These are phyloP conservation scores for Fraxinus pennsylvanica DNA, from an alignment of 257 asterid species.

Conservation along the genomic window DNA sequence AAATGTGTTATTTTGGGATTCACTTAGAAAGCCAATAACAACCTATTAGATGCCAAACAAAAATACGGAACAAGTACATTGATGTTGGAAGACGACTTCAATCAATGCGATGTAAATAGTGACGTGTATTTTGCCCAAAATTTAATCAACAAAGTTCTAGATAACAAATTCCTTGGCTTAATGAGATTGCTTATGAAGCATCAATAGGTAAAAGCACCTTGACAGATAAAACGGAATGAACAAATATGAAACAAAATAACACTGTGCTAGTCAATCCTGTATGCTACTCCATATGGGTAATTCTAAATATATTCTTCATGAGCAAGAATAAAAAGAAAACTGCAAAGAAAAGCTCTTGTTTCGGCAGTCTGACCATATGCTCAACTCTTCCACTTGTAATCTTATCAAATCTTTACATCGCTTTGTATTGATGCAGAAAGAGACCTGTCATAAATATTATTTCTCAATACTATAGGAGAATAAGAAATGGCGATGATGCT, in stretches of 20 bases:
- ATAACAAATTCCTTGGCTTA: background rate
- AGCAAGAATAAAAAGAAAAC: background rate
- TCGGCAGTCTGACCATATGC: background rate
- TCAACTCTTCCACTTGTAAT: background rate
- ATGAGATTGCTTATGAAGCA: background rate
- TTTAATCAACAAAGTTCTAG: background rate
- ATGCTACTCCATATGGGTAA: background rate
- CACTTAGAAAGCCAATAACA: no score
- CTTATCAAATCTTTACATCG: background rate
- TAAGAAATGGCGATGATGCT: background rate
- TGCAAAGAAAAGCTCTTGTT: background rate
- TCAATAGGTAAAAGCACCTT: background rate
- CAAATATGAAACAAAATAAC: background rate
- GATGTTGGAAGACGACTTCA: background rate
- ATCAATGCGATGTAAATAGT: background rate
- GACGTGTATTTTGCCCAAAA: background rate
- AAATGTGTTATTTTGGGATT: no score
- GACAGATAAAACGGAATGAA: background rate
- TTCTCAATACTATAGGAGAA: background rate
- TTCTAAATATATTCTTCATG: background rate
- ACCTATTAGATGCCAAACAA: no score
- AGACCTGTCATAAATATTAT: background rate
- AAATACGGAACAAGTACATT: background rate
- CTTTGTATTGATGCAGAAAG: background rate
- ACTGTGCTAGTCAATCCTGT: background rate